Base-by-base conservation (phyloP, 164 flowering plant species). In the Sextonia rubra region DNA sequence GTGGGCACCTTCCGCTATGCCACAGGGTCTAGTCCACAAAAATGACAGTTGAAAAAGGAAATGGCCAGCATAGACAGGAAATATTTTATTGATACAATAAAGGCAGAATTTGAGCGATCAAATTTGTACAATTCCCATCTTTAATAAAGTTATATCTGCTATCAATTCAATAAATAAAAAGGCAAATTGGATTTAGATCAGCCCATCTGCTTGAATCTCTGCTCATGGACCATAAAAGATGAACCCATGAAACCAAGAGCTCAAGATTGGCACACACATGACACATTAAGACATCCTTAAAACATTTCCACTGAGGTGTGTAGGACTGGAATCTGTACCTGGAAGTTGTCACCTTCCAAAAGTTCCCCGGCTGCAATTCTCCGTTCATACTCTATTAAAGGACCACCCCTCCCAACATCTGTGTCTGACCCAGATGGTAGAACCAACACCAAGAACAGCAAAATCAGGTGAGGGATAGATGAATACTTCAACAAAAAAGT, bases 371-470 rank as follows among this genome's bases (percentile, higher is more conserved):
- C 80, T 24, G 86, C 82, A 73, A 95, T 88, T 83, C 99, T 84
- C 30, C 93, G 80, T 73, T 90, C 92, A 81, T 93, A 95, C 85
- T 95, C 99, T 24, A 88, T 86, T n/a, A 91, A 86, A 17, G 99
- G 99, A 48, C 99, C 98, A 27, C 80, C 87, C 64, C 79, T 72
- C 44, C 55, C 84, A 32, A 68, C 65, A 47, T 86, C 92, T 84
- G 81, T 29, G 17, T 56, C 18, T 47, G 68, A 71, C 64, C 49
- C 48, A 56, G 47, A 37, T 8, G 30, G 24, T 62, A 55, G 63
- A 74, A 52, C n/a, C 58, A 52, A 52, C 58, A 52, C 58, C 58
- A 4, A 52, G 17, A 52, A 52, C 58, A 20, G 14, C 17, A 18
- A 52, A 52, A 52, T 52, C n/a, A 52, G 12, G 14, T 52, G n/a